Evolutionary conservation across 192 early-diverging fungal species (phyloP), one percentile per base, ranked within the genome.

Genomic region (Umbelopsis ramanniana): DNA sequence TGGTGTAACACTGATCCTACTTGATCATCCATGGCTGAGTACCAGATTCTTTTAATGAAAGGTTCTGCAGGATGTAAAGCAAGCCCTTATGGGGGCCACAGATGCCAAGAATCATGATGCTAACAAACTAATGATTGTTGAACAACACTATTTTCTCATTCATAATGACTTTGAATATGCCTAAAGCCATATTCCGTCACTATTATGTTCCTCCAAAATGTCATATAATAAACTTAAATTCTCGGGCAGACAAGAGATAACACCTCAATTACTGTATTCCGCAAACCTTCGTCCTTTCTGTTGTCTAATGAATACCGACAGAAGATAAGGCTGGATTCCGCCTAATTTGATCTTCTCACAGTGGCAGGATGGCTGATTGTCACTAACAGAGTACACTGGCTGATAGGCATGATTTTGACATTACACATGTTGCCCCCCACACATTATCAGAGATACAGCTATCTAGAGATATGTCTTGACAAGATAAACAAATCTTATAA

Each of bases 1-100:
- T 19, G 8, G 57, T 63, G 57, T 63, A 63, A 63, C 57, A 26
- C 26, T 17, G 17, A 63, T 63, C 57, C 57, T n/a, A 54, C 6
- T 26, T 54, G 24, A 54, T 11, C 26, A 11, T 6, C 40, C 40
- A 43, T 43, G 40, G 40, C 6, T 43, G 40, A 29, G 29, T 29
- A 3, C 29, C 29, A 29, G 29, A 29, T 2, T 29, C 3, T 29
- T 29, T 29, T 3, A 29, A 29, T 29, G 29, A 2, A 29, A 29
- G 29, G 29, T 3, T 29, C 3, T 29, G 29, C 29, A 29, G 29
- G 29, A 3, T 29, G 29, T 29, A 29, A 29, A 29, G 29, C 29
- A 29, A 29, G 29, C 1, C 29, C 29, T 29, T 29, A 3, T 2
- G n/a, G 29, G 29, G 29, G 29, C 29, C 11, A 43, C 40, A 6